phyloP scores from a whole-genome alignment of 2,329 filamentous ascomycete genomes.

The Neocucurbitaria cava region DNA sequence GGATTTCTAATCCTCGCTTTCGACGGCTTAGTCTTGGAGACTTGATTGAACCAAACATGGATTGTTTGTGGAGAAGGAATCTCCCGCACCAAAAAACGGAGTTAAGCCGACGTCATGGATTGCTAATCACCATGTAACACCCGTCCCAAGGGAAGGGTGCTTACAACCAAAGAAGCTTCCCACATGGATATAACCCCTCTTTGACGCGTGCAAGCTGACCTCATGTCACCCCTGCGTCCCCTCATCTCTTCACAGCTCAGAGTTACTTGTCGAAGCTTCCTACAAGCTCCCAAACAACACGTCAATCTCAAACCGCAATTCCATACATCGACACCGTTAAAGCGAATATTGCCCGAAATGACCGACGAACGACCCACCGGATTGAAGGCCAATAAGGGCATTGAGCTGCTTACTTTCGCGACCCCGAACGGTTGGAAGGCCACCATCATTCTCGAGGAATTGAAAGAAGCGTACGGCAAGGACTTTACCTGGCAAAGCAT shows the following conservation, averaged over 20 bases:
- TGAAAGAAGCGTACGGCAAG: slow-evolving; percentile 68
- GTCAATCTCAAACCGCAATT: slow-evolving; percentile 20
- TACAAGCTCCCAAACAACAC: slow-evolving; percentile 15
- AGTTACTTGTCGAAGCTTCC: slow-evolving; percentile 14
- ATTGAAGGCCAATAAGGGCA: slow-evolving; percentile 67
- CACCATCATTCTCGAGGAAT: slow-evolving; percentile 69
- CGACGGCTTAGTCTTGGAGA: neutral
- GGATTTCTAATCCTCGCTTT: neutral
- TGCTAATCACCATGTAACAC: slow-evolving; percentile 11
- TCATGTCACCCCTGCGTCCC: slow-evolving; percentile 31
- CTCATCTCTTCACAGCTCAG: slow-evolving; percentile 23
- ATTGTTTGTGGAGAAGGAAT: neutral
- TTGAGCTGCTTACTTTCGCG: slow-evolving; percentile 68
- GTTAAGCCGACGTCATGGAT: slow-evolving; percentile 16
- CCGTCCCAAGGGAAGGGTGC: too few relatives aligned
- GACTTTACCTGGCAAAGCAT: slow-evolving; percentile 66
- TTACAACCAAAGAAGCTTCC: slow-evolving; percentile 1
- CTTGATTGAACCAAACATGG: neutral
- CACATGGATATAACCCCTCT: slow-evolving; percentile 34
- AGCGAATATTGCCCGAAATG: slow-evolving; percentile 30
- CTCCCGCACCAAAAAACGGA: neutral
- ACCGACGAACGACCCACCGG: slow-evolving; percentile 57
- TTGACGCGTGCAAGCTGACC: slow-evolving; percentile 10
- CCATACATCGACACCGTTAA: slow-evolving; percentile 26
- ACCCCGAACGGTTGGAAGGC: slow-evolving; percentile 62